These are phyloP conservation scores for Solanum aculeatissimum DNA, from an alignment of 305 asterid genomes.

Conservation along the genomic window DNA sequence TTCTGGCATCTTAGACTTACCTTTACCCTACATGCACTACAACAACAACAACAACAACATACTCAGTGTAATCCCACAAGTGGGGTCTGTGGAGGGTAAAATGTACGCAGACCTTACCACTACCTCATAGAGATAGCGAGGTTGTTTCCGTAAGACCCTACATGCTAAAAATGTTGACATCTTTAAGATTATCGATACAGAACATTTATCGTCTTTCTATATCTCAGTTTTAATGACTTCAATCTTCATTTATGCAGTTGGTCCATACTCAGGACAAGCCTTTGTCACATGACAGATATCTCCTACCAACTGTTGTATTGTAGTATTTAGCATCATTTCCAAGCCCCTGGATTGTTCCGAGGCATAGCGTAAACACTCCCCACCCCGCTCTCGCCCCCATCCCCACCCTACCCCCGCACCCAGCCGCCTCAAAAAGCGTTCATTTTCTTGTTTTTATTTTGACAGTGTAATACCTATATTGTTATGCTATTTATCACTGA, in stretches of 20 bases:
- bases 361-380: neutral
- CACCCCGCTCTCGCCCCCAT: neutral
- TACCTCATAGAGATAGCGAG: too few species aligned
- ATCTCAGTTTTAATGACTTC: neutral
- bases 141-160: too few species aligned
- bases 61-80: too few species aligned
- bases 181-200: neutral
- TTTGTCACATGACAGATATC: neutral
- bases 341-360: neutral
- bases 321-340: neutral
- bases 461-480: neutral
- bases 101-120: too few species aligned
- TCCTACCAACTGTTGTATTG: neutral
- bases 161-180: neutral
- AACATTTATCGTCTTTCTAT: neutral
- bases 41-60: neutral
- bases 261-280: neutral
- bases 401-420: too few species aligned
- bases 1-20: neutral
- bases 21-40: neutral
- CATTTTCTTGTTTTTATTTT: neutral
- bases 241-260: neutral
- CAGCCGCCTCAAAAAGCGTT: neutral
- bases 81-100: too few species aligned
- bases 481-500: neutral